Base-by-base conservation (phyloP, 2,329 filamentous ascomycete species). In the Colletotrichum godetiae region DNA sequence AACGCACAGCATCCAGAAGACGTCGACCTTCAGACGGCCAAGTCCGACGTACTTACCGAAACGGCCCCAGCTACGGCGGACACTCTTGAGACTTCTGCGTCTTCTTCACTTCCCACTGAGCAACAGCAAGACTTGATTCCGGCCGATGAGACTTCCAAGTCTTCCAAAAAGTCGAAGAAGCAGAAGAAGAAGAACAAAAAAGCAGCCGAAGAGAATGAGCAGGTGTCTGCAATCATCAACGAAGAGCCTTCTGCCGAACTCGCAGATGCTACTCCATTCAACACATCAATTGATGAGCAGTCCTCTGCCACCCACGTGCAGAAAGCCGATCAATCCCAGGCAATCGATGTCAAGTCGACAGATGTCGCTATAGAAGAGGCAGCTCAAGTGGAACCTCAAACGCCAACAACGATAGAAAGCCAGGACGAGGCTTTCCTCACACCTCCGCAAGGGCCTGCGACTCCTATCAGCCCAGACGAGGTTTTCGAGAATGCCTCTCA, bases 171-270 rank as follows among this genome's bases (percentile, higher is more conserved):
- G 57, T 68, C 63, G 7, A 67, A 74, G 60, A 71, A 75, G 52
- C 67, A 74, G 56, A 75, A 75, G 68, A 76, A 76, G 60, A 75
- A 77, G 62, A 75, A 74, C 64, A 76, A 76, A 74, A 77, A 78
- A n/a, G 35, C 46, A 12, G 42, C 13, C 29, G 33, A 62, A n/a
- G 29, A 53, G 10, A 59, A 72, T 3, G 2, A 63, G 11, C 67
- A 72, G 15, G 8, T 19, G 15, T 3, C 52, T 29, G 33, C 49
- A 7, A 5, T 15, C 22, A 15, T 46, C 27, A 8, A 58, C 37
- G 52, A 71, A n/a, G 46, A 24, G 24, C 15, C 12, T 24, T 7
- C 27, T 11, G 22, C n/a, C 11, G 49, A 37, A 19, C 4, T 52
- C 22, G 53, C 58, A 13, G 52, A 62, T 24, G 35, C 1, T 13